These are phyloP conservation scores for Trebouxia gelatinosa DNA, from an alignment of 163 green algal species.

Conservation along the genomic window DNA sequence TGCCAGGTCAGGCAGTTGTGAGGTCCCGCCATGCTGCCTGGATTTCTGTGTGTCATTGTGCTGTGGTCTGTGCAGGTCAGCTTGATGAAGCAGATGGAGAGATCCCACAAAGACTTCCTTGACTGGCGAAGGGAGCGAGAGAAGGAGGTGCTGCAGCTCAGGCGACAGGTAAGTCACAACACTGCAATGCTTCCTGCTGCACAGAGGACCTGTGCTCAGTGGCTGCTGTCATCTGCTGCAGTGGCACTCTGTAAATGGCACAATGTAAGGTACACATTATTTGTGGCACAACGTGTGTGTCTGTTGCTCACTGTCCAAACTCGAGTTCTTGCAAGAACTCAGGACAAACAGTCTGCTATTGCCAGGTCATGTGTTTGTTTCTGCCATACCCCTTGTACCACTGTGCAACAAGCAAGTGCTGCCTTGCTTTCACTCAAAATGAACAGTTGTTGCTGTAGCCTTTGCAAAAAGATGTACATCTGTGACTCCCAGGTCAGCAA, in stretches of 20 bases:
- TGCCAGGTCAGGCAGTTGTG: neutral
- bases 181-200: neutral
- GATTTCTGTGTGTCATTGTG: neutral
- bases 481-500: no score
- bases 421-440: no score
- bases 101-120: conserved; percentile 56
- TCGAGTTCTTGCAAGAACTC: no score
- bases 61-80: conserved; percentile 37
- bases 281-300: no score
- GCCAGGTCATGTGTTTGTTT: no score
- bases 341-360: no score
- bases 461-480: no score
- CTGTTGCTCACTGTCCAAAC: no score
- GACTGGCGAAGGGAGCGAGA: conserved; percentile 54
- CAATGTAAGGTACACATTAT: neutral
- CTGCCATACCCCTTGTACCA: no score
- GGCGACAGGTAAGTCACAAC: conserved; percentile 36
- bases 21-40: neutral
- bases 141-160: conserved; percentile 66
- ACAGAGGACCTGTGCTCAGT: neutral
- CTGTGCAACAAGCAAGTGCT: no score
- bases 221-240: neutral
- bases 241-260: neutral
- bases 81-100: conserved; percentile 56
- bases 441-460: no score